phyloP scores from a whole-genome alignment of 495 filamentous ascomycete species.

The Cercophora sp. region DNA sequence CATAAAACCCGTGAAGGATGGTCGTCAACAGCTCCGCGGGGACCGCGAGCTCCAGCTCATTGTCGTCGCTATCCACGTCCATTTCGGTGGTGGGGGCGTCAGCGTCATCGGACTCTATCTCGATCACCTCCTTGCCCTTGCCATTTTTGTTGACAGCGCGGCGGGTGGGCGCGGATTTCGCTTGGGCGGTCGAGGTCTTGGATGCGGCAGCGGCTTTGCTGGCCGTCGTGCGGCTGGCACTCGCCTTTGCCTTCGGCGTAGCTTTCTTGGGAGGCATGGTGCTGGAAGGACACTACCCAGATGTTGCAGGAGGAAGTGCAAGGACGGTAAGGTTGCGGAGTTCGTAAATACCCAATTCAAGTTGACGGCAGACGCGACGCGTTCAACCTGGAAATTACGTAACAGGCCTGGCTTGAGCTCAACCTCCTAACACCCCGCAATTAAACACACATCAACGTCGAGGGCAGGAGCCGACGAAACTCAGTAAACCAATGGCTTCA shows the following conservation, averaged over 20 bases:
- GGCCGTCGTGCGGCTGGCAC: too few relatives aligned
- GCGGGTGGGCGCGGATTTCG: not conserved
- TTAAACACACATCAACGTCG: too few relatives aligned
- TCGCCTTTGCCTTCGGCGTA: not conserved
- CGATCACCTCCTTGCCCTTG: slow-evolving; percentile 17
- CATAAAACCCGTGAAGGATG: slow-evolving; percentile 76
- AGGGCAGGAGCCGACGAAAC: too few relatives aligned
- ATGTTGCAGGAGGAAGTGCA: not conserved
- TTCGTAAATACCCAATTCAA: not conserved
- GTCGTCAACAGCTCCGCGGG: slow-evolving; percentile 69
- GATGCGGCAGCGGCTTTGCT: too few relatives aligned
- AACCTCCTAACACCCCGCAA: too few relatives aligned
- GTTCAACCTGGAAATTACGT: not conserved
- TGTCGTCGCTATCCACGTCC: slow-evolving; percentile 26
- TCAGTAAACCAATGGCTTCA: too few relatives aligned
- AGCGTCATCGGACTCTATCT: slow-evolving; percentile 15
- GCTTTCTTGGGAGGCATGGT: not conserved
- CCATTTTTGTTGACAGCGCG: slow-evolving; percentile 20
- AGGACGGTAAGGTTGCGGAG: not conserved
- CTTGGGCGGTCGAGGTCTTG: not conserved
- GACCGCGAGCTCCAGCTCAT: slow-evolving; percentile 46
- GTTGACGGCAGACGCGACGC: not conserved
- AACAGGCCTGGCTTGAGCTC: too few relatives aligned
- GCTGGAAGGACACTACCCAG: too few relatives aligned
- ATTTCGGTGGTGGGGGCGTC: too few relatives aligned